Base-by-base conservation (phyloP, 805 yeast genomes). In the Naumovozyma castellii region DNA sequence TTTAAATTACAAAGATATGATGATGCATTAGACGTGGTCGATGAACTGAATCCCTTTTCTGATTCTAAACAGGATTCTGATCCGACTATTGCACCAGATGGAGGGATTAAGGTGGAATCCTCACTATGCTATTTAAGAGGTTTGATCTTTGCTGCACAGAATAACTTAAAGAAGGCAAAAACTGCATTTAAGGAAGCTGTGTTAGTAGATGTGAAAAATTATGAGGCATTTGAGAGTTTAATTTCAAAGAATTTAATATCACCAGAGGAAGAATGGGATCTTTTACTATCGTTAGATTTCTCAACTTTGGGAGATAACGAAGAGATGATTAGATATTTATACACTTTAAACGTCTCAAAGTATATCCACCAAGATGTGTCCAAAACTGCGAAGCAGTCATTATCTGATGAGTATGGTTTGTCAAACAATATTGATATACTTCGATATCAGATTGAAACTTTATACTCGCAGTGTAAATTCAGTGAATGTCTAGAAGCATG, bases 91-190 rank as follows among this genome's bases (percentile, higher is more conserved):
- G 44, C 40, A 32, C 46, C 46, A 12, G 94, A 86, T 54, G 94
- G 92, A 5, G 96, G 95, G 1, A 80, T 88, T 18, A 82, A 81
- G 57, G 65, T 88, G 32, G 95, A 85, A 53, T 82, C 95, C 0
- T 83, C 95, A 2, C 72, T 92, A 73, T 83, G 94, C 55, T 86
- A 74, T 50, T 64, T 90, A 33, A 68, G 96, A 43, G 98, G 97
- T 1, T 69, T 80, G 43, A 79, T 90, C 3, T 87, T 79, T 57
- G 74, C 90, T 9, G 78, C 80, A 45, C 88, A 82, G 53, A 85
- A 84, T 57, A 84, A 84, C 60, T 80, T 84, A 52, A 92, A 82
- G 16, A 70, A 73, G 45, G 97, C 97, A 0, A 86, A 84, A 51
- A 87, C 83, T 39, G 81, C 92, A 38, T 87, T 78, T 51, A 77